Evolutionary conservation across 2,329 filamentous ascomycete species (phyloP).

Genomic region (Paecilomyces fulvus): DNA sequence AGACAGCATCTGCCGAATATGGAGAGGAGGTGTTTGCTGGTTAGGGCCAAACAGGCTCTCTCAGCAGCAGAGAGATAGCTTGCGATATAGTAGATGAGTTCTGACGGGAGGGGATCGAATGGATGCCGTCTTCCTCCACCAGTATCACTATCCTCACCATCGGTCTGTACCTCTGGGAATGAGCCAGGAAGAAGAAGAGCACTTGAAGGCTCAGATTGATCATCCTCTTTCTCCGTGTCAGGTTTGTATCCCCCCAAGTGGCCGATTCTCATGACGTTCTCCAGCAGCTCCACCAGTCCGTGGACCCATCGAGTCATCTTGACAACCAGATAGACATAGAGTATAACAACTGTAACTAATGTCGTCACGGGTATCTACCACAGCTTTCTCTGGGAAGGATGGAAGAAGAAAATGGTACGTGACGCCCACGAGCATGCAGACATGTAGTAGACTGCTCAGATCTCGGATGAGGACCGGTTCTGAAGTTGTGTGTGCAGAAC

Average conservation of each 20-base stretch:
- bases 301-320: background rate
- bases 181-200: no score
- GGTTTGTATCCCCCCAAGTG: no score
- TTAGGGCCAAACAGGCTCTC: background rate
- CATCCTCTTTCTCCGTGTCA: background rate
- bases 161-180: no score
- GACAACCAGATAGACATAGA: background rate
- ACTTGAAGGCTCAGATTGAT: background rate
- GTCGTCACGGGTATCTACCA: background rate
- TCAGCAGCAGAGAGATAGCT: background rate
- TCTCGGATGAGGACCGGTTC: background rate
- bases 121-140: background rate
- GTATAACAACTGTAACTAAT: background rate
- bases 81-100: background rate
- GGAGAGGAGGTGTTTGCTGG: background rate
- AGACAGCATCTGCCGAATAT: background rate
- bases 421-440: background rate
- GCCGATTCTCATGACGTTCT: background rate
- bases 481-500: background rate
- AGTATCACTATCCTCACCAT: no score
- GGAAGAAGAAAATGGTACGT: background rate
- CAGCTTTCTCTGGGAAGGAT: background rate
- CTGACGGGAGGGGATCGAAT: background rate
- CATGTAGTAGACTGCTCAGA: background rate
- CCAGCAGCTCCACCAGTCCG: background rate